Evolutionary conservation across 441 rosid genomes (phyloP).

Genomic region (Arabidopsis lyrata): DNA sequence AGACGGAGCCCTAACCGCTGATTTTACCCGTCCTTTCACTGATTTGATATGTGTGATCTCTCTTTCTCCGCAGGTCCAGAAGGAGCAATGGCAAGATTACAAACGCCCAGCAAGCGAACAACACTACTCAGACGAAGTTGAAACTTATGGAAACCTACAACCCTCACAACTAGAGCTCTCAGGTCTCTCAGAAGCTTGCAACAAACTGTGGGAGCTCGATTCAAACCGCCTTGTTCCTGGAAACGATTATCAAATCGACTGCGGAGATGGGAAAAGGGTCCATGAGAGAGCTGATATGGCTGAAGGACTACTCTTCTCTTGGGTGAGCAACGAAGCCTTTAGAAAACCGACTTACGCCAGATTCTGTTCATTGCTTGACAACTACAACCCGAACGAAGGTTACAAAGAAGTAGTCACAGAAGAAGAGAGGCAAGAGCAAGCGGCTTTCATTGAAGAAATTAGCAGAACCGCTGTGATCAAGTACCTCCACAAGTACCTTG

Average conservation of each 20-base stretch:
- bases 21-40: constrained; percentile 19
- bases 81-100: constrained; percentile 78
- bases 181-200: constrained; percentile 82
- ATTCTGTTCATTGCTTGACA: constrained; percentile 90
- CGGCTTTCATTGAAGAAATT: constrained; percentile 90
- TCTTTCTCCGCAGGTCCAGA: constrained; percentile 57
- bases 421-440: constrained; percentile 92
- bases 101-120: constrained; percentile 78
- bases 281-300: constrained; percentile 79
- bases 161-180: constrained; percentile 79
- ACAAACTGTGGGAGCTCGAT: constrained; percentile 92
- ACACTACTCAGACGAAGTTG: constrained; percentile 66
- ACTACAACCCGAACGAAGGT: constrained; percentile 84
- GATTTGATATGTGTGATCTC: constrained; percentile 2
- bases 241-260: constrained; percentile 83
- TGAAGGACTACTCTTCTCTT: constrained; percentile 68
- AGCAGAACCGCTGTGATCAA: constrained; percentile 87
- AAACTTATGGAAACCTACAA: constrained; percentile 48
- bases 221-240: constrained; percentile 79
- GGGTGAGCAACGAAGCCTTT: constrained; percentile 70
- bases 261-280: constrained; percentile 92
- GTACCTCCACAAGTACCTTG: constrained; percentile 82
- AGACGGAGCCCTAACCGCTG: background rate
- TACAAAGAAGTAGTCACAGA: constrained; percentile 79
- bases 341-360: constrained; percentile 81